These are phyloP conservation scores for Metschnikowia borealis DNA, from an alignment of 805 yeast genomes.

Conservation along the genomic window DNA sequence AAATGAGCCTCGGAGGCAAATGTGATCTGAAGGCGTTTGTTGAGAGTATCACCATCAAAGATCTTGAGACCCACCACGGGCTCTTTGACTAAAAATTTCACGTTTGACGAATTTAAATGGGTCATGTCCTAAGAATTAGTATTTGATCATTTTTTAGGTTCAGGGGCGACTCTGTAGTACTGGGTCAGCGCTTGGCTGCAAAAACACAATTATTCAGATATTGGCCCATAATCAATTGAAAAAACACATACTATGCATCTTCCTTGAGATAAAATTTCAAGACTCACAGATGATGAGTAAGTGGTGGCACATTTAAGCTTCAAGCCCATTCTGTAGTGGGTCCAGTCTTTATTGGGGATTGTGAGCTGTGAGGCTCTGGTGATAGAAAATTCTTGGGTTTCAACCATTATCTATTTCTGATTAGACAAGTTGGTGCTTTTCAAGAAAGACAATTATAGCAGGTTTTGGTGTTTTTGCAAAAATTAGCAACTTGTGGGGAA, in stretches of 20 bases:
- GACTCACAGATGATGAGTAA: constrained; percentile 10
- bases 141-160: neutral
- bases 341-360: constrained; percentile 19
- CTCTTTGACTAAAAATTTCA: constrained; percentile 15
- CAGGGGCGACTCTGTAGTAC: neutral
- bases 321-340: constrained; percentile 21
- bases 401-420: constrained; percentile 7
- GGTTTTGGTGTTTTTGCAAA: neutral
- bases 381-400: constrained; percentile 15
- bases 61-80: constrained; percentile 18
- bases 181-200: neutral
- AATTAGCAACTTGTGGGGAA: neutral
- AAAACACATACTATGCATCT: constrained; percentile 15
- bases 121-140: constrained; percentile 16
- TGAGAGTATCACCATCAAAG: constrained; percentile 16
- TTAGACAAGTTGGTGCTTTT: neutral
- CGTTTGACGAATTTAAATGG: constrained; percentile 12
- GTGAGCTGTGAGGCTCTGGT: constrained; percentile 19
- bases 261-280: constrained; percentile 17
- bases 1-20: constrained; percentile 17
- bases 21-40: constrained; percentile 17
- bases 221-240: neutral
- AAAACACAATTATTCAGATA: neutral
- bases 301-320: constrained; percentile 13
- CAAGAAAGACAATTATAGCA: neutral